Evolutionary conservation across 192 early-diverging fungal species (phyloP), one percentile per base, ranked within the genome.

Genomic region (Entomortierella chlamydospora): DNA sequence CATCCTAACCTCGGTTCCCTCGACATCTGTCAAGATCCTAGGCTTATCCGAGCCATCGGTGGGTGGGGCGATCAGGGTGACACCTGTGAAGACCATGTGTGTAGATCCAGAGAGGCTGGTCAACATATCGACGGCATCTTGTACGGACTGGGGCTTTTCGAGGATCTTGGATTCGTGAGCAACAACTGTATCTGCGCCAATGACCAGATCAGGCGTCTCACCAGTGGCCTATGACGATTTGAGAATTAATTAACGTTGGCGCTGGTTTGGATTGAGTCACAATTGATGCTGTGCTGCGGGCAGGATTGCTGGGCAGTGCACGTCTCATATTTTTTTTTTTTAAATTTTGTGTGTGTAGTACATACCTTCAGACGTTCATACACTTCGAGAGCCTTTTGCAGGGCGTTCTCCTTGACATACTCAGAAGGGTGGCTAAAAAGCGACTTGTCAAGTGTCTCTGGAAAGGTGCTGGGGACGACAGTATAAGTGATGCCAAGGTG

Each of bases 141-240:
- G 74, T 4, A 47, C 51, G 29, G 87, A 82, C 8, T 51, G 65
- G 20, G 96, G 96, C 70, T 98, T 98, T 64, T 96, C 96, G 2
- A 98, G 86, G 20, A 98, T 95, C 30, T 58, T 43, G n/a, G 83
- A 82, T 18, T 87, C 80, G 1, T 87, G 66, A 11, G 87, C 83
- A 20, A 95, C 92, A 0, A 97, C 87, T 0, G 96, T 97, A 70
- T 97, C 96, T n/a, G 93, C 87, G 4, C 89, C 88, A 47, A 97
- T 95, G 22, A 95, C 83, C 39, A 95, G 64, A 62, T 90, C 80
- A 33, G 86, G 85, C 22, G 83, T 81, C 23, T 83, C 30, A 4
- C 76, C 76, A 51, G 54, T 39, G 4, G 61, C 65, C 42, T 79
- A 29, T 13, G 31, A 0, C n/a, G n/a, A n/a, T n/a, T n/a, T n/a